Base-by-base conservation (phyloP, 768 basidiomycete species). In the Pisolithus marmoratus region DNA sequence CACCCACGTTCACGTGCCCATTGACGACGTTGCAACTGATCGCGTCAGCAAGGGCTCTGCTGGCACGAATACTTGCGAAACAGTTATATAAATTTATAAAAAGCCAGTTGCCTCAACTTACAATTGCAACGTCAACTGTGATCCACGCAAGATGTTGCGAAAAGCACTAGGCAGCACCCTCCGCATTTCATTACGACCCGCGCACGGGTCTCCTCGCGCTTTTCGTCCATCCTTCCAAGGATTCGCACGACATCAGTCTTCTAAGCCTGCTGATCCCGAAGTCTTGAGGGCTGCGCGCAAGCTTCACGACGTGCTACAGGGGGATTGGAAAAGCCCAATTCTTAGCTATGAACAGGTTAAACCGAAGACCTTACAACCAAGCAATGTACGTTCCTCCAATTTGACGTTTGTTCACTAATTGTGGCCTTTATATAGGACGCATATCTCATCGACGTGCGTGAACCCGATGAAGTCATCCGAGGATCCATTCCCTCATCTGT, bases 401-500 rank as follows among this genome's bases (percentile, higher is more conserved):
- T 29, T 40, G 7, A 14, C 19, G 6, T 20, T 40, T 12, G n/a
- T 14, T 5, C 31, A 48, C 31, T 36, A 34, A 22, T 15, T 31
- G 26, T 38, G 20, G 20, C 24, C 23, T 37, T 50, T 69, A 26
- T 40, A 1, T 54, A 91, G 89, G 74, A 85, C 54, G 74, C 79
- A 5, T 89, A 83, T 63, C 64, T 91, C 42, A 83, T 91, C 58
- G 93, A 95, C 60, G 94, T 97, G n/a, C 84, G 95, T 20, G 94
- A 96, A 66, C 89, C 86, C 1, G 83, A 90, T 57, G 94, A 96
- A 66, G 89, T 93, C 41, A 79, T 87, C 14, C 89, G 92, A 64
- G 94, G 94, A 12, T 86, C 87, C 65, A 95, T 97, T 56, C 94
- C 94, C 6, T 92, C 91, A 22, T 80, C 92, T 17, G 90, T 96